Base-by-base conservation (phyloP, 345 rosid genomes). In the Jatropha curcas region DNA sequence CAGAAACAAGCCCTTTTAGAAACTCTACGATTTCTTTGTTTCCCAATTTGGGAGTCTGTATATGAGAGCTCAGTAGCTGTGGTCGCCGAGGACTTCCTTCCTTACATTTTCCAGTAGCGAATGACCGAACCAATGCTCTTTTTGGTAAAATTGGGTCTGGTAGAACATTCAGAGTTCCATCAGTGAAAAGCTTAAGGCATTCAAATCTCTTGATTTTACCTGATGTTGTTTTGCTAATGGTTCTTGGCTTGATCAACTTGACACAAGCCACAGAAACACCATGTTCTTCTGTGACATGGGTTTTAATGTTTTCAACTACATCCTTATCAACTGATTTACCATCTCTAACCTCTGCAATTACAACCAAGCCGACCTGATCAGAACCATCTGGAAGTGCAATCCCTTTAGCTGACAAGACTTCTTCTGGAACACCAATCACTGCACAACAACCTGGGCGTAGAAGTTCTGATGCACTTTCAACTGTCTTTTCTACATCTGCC, bases 171-270 rank as follows among this genome's bases (percentile, higher is more conserved):
- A 89, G 79, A 46, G 83, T 80, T 64, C 88, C 91, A 25, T 87
- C 94, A 31, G 76, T 57, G 67, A 87, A 87, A 60, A 86, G 81
- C 71, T 84, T 84, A 56, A 87, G 88, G 74, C 94, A 89, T 17
- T 89, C 94, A 41, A 84, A 87, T 81, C 94, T 89, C 88, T 81
- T 89, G 71, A 89, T 87, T 77, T 89, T 89, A 52, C 94, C 94
- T 8, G 91, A 87, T 7, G 89, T 86, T 43, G 94, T 89, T 73
- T 87, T 89, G 39, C 89, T 83, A 4, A 87, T 86, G 31, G 94
- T 87, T 72, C 81, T 82, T 19, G 91, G 91, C 76, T 37, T 84
- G 85, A 89, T 83, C 83, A 89, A 71, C 79, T 83, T 80, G 72
- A 89, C 78, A 33, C 78, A 80, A 71, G 89, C 87, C 39, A 89